Percentiles rank a stretch among this genome's conserved stretches.
Conservation (phyloP, 1,139 yeast genomes). For the Ogataea hybrid region DNA sequence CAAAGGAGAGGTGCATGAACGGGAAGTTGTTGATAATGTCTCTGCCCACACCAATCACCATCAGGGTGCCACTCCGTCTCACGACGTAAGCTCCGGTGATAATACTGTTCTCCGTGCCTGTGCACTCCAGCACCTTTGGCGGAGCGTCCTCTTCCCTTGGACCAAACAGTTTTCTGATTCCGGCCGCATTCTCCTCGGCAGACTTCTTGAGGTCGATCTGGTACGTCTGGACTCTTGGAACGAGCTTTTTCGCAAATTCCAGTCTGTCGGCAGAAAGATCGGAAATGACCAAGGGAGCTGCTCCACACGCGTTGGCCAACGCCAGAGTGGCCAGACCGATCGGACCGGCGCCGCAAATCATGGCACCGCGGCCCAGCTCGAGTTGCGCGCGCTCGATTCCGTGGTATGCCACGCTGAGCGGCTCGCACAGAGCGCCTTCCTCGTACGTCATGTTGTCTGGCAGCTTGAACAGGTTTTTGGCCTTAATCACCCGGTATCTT, state of each 20-base stretch:
- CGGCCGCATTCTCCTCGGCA: slow-evolving; percentile 30
- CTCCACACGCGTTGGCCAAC: slow-evolving; percentile 34
- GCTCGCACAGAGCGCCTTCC: slow-evolving; percentile 37
- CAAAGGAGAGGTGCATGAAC: slow-evolving; percentile 40
- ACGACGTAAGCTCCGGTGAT: slow-evolving; percentile 34
- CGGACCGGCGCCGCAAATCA: slow-evolving; percentile 39
- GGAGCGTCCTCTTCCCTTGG: slow-evolving; percentile 27
- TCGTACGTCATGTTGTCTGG: slow-evolving; percentile 36
- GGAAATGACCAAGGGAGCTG: slow-evolving; percentile 34
- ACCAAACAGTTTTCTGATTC: slow-evolving; percentile 34
- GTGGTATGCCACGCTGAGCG: slow-evolving; percentile 37
- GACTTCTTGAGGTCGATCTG: slow-evolving; percentile 30
- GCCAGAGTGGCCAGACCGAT: slow-evolving; percentile 36
- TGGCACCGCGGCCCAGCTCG: slow-evolving; percentile 31
- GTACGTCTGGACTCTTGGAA: slow-evolving; percentile 36
- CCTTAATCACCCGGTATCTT: slow-evolving; percentile 26
- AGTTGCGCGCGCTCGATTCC: slow-evolving; percentile 34
- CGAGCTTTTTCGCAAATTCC: slow-evolving; percentile 33
- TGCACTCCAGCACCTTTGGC: slow-evolving; percentile 34
- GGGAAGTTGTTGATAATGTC: slow-evolving; percentile 38
- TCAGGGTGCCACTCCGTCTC: slow-evolving; percentile 37
- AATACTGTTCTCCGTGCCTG: slow-evolving; percentile 34
- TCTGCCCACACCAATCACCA: slow-evolving; percentile 39
- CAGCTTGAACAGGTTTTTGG: slow-evolving; percentile 31
- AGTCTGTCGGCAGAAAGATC: slow-evolving; percentile 35